Evolutionary conservation across 352 stramenopile genomes (phyloP), one percentile per base, ranked within the genome.

Genomic region (Pelagophyceae sp.): DNA sequence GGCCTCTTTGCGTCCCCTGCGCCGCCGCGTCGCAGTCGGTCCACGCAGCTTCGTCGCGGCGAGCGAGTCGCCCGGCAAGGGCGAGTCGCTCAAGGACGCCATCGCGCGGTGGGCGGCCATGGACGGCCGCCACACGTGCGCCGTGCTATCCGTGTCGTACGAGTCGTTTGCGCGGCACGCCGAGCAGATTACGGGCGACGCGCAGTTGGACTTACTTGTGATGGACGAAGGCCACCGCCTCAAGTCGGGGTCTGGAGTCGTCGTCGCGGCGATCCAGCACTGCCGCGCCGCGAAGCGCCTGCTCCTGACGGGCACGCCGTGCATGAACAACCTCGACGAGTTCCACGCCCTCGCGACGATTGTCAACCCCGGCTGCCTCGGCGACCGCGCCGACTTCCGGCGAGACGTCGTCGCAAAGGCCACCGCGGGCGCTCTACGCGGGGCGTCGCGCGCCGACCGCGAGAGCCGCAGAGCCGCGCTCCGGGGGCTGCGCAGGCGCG

Each of bases 181-280:
- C 20, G 81, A 83, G 38, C 71, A 27, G 72, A 78, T 72, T 27
- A 32, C 79, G 29, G 51, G 61, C 27, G 81, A 76, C 51, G 69
- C 40, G 58, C 78, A 81, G n/a, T 75, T 87, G 64, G 82, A 81
- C 33, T 71, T 90, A 3, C 77, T 92, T 38, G 81, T 92, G 0
- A 82, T 87, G 17, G 87, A 92, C 75, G 87, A 92, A 78, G 87
- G 84, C 11, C 87, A 92, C 80, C 80, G 85, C 29, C 78, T 92
- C 25, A 90, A 90, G 80, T 35, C 72, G 33, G 85, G 84, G 32
- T 85, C 82, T 38, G 61, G 69, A 20, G 78, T 63, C 15, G 72
- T 72, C 54, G 77, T 40, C 27, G 38, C 76, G 37, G 35, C 61
- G 33, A 72, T 83, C 32, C 50, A 51, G 23, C 64, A 72, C 23